Evolutionary conservation across 345 rosid genomes (phyloP), one percentile per base, ranked within the genome.

Genomic region (Firmiana major): DNA sequence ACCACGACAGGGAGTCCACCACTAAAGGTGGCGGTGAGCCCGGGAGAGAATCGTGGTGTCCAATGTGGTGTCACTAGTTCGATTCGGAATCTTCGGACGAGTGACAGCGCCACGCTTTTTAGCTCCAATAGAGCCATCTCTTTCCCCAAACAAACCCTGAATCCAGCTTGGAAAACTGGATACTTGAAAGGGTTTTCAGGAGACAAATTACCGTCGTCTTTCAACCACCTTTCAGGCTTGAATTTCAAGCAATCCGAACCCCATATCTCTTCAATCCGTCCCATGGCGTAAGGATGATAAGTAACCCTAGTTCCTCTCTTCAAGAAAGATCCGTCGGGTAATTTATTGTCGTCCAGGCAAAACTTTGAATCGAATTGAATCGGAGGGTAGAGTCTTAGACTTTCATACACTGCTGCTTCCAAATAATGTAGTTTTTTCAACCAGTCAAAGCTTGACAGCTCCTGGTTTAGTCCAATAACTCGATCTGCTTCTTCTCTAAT

Each of bases 221-320:
- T 80, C 64, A 93, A 78, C 98, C 98, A 93, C 40, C 98, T 86
- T 49, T 88, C 94, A 0, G 98, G 98, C 80, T 82, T 90, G 82
- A 86, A 93, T 58, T 91, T 91, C 62, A 81, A 38, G 84, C 87
- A 90, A 80, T 90, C 93, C 6, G 78, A 51, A 0, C 98, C 97
- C 98, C 98, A 93, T 13, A 91, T 79, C 8, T 87, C 87, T 55
- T 80, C 86, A 78, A 89, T 87, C 71, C 98, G 68, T 31, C 91
- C 98, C 96, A 93, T 91, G 0, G 96, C 97, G 38, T 91, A 93
- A 0, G 94, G 86, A 67, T 91, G 96, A 75, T 93, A 93, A 1
- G 94, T 91, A 16, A 91, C 98, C 62, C 91, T 84, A 1, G 93
- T 90, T 43, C 98, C 97, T 36, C 73, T 82, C 60, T 70, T 86